These are phyloP conservation scores for Hortiboletus flavorubellus DNA, from an alignment of 768 basidiomycete species.

Conservation along the genomic window DNA sequence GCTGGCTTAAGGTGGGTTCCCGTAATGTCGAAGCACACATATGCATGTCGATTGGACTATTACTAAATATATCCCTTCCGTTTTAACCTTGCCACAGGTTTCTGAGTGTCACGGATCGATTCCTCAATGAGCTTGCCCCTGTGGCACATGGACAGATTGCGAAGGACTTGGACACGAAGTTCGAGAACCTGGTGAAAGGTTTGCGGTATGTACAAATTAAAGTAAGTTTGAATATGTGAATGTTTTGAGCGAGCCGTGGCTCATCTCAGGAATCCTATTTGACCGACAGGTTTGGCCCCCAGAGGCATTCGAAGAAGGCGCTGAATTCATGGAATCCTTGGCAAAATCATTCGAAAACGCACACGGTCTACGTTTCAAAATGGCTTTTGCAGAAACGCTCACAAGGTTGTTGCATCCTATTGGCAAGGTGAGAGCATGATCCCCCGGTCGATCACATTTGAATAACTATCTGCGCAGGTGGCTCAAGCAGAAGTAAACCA, in stretches of 20 bases:
- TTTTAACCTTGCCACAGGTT: constrained; percentile 49
- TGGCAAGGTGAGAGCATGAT: constrained; percentile 56
- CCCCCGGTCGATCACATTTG: too few species aligned
- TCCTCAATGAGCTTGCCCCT: constrained; percentile 74
- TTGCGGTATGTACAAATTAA: constrained; percentile 81
- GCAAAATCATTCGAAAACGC: constrained; percentile 81
- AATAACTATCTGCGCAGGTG: constrained; percentile 46
- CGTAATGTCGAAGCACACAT: neutral
- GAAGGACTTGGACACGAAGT: constrained; percentile 78
- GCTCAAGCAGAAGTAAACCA: constrained; percentile 96
- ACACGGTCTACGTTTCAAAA: constrained; percentile 80
- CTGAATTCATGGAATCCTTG: constrained; percentile 84
- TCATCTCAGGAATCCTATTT: neutral
- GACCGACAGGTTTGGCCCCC: constrained; percentile 80
- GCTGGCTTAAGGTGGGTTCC: constrained; percentile 69
- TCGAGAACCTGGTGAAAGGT: constrained; percentile 81
- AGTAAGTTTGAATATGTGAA: constrained; percentile 35
- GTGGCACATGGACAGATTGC: constrained; percentile 71
- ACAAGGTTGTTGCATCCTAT: constrained; percentile 79
- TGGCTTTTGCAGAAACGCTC: constrained; percentile 80
- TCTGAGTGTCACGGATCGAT: constrained; percentile 89
- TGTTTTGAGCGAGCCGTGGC: neutral
- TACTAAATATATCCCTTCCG: neutral
- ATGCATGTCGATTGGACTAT: neutral
- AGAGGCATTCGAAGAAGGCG: constrained; percentile 88